Conservation (phyloP, 2,329 filamentous ascomycete species). For the Xylariomycetidae sp. region DNA sequence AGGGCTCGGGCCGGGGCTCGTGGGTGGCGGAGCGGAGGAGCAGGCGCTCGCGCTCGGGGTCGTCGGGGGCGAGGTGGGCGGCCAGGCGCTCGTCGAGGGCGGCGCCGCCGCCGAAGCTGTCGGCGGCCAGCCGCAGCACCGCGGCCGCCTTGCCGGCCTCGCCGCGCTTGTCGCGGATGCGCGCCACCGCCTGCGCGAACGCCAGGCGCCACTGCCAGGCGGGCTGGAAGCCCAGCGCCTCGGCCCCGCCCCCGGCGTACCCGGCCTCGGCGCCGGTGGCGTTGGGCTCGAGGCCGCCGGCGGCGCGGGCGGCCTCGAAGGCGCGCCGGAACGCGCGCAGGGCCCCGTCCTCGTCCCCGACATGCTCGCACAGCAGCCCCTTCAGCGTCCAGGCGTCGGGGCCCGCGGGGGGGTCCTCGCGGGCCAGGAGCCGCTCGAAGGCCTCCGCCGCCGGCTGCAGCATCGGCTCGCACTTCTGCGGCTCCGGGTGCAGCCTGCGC, state of each 20-base stretch:
- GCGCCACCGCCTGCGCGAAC: conserved; percentile 26
- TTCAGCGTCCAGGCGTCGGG: conserved; percentile 33
- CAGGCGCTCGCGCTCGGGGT: not conserved
- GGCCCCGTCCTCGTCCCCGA: conserved; percentile 15
- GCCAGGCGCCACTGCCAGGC: conserved; percentile 30
- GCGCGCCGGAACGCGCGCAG: conserved; percentile 26
- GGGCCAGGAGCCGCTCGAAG: conserved; percentile 12
- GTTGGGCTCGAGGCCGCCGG: not conserved
- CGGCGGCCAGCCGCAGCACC: conserved; percentile 18
- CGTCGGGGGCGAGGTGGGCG: not conserved
- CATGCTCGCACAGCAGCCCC: conserved; percentile 23
- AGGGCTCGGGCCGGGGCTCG: too few species aligned
- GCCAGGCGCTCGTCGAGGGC: not conserved
- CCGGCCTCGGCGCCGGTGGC: not conserved
- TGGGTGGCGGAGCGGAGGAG: not conserved
- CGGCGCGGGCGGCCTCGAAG: conserved; percentile 3
- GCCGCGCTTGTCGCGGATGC: conserved; percentile 16
- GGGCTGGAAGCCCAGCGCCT: conserved; percentile 6
- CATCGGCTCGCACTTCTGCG: conserved; percentile 3
- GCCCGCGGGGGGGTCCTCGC: conserved; percentile 14
- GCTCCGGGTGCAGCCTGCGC: conserved; percentile 20
- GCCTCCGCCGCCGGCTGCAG: conserved; percentile 12
- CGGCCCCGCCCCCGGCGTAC: conserved; percentile 4
- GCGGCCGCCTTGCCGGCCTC: conserved; percentile 17
- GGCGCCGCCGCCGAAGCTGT: conserved; percentile 22